Evolutionary conservation across 2,329 filamentous ascomycete genomes (phyloP), one percentile per base, ranked within the genome.

Genomic region (Ascochyta viciae-villosae): DNA sequence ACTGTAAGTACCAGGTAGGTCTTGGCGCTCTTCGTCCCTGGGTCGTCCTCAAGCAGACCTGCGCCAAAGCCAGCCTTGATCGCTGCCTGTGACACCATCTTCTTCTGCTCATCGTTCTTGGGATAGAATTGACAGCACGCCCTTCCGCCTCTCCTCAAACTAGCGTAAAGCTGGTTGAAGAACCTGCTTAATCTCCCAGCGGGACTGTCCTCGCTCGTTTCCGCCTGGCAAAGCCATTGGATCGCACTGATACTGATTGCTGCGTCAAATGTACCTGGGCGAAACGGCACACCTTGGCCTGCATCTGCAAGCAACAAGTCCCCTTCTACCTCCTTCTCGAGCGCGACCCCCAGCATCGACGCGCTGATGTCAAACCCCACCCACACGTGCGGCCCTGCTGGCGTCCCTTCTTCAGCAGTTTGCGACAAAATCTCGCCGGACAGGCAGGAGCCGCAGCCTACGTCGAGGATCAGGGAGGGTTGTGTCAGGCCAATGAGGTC

Each of bases 121-220:
- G 95, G 95, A 75, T 99, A 99, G 76, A 99, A 99, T 72, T 99
- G 95, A 74, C 93, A 96, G 13, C 98, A 94, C 0, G 95, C 95
- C 34, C 92, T 85, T 1, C 92, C 95, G 6, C 95, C 95, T 19
- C 95, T 83, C 61, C 88, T 87, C 60, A 99, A 78, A 57, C 87
- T 88, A 0, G 92, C 90, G 77, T 98, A 99, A 1, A 99, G 78
- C 0, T 92, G 92, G 68, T 96, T 92, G 76, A 99, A 99, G 73
- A 99, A 99, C 40, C 94, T 83, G 4, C 86, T 84, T 24, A 99
- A 77, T 6, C 95, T 82, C 0, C 90, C 91, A 26, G 89, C 85
- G 0, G 92, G 90, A 1, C 85, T 90, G 0, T 95, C 93, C 45
- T 96, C 92, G 71, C 87, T 91, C 57, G 85, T 90, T 76, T 98